phyloP scores from a whole-genome alignment of 1,284 basidiomycete species.

The Heterobasidion parviporum region DNA sequence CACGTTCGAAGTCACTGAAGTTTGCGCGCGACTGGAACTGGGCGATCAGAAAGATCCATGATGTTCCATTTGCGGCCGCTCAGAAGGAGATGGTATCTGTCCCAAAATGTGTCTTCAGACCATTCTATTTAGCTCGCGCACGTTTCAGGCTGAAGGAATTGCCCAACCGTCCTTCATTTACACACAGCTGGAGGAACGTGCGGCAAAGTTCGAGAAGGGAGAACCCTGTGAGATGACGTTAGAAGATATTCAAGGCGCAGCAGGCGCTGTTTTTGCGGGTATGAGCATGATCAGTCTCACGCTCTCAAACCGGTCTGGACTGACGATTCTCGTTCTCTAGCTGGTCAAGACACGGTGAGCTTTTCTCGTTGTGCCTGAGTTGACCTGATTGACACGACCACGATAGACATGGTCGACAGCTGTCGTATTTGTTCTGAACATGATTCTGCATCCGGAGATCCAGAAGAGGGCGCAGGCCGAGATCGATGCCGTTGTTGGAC shows the following conservation, averaged over 20 bases:
- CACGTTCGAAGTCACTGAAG: background rate
- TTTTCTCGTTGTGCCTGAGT: background rate
- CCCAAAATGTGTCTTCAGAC: background rate
- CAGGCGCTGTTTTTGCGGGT: background rate
- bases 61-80: background rate
- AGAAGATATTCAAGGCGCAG: background rate
- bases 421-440: background rate
- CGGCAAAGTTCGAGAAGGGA: background rate
- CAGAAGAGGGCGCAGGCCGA: background rate
- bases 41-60: background rate
- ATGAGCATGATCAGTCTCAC: background rate
- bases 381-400: background rate
- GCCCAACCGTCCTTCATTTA: background rate
- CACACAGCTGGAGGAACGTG: background rate
- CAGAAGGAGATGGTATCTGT: background rate
- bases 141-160: background rate
- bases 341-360: background rate
- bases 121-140: background rate
- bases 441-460: background rate
- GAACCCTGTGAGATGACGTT: background rate
- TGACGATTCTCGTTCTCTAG: background rate
- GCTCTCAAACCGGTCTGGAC: background rate
- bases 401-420: background rate
- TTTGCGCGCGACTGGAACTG: background rate
- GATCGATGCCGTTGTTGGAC: background rate